A percentile compares a stretch with the other conserved stretches of the same genome.
Conservation (phyloP, 331 rosid species). For the Arachis monticola region DNA sequence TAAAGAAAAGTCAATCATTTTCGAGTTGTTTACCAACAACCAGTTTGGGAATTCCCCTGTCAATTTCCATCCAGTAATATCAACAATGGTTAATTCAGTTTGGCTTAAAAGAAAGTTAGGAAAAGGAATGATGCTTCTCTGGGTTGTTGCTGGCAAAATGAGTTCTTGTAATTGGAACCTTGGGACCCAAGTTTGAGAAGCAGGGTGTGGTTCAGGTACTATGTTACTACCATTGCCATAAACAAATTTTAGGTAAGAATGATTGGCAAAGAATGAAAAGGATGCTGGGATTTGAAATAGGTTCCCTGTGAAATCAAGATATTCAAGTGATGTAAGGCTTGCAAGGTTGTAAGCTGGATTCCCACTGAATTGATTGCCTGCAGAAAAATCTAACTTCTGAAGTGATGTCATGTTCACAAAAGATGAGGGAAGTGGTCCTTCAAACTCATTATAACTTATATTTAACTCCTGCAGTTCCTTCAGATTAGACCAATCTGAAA, state of each 20-base stretch:
- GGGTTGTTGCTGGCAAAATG: background rate
- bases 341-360: background rate
- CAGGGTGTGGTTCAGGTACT: background rate
- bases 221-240: background rate
- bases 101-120: background rate
- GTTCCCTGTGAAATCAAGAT: background rate
- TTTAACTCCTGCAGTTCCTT: constrained; percentile 1
- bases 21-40: constrained; percentile 35
- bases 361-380: background rate
- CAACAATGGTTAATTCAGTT: background rate
- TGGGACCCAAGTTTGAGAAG: background rate
- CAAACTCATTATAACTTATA: background rate
- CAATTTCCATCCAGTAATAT: constrained; percentile 17
- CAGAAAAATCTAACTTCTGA: background rate
- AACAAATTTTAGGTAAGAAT: background rate
- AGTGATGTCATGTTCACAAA: background rate
- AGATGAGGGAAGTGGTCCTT: background rate
- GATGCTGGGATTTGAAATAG: background rate
- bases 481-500: constrained; percentile 5
- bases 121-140: background rate
- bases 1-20: background rate
- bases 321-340: background rate
- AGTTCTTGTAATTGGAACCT: background rate
- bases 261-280: background rate
- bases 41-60: constrained; percentile 30